Percentiles rank a stretch among this genome's conserved stretches.
phyloP scores from a whole-genome alignment of 1,284 basidiomycete genomes.

The Cerioporus squamosus region DNA sequence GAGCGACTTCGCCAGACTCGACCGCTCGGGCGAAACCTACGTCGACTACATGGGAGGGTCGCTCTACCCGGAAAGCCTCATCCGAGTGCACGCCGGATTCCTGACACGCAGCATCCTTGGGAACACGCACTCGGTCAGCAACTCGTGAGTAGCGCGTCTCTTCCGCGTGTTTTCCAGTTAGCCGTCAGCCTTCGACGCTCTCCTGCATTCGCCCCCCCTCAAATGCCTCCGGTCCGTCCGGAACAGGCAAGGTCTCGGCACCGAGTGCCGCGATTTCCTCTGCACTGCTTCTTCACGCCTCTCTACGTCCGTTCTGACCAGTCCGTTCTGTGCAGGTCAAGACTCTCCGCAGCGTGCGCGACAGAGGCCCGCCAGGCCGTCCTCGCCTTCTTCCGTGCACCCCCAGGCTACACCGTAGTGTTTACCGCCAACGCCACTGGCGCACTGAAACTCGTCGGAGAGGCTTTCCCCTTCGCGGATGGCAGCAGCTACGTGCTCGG shows the following conservation, averaged over 20 bases:
- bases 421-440: slow-evolving; percentile 83
- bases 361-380: slow-evolving; percentile 71
- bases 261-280: slow-evolving; percentile 18
- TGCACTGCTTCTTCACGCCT: slow-evolving; percentile 3
- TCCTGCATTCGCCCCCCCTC: background rate
- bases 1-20: slow-evolving; percentile 70
- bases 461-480: slow-evolving; percentile 72
- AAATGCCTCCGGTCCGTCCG: slow-evolving; percentile 8
- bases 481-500: slow-evolving; percentile 66
- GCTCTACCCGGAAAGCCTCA: slow-evolving; percentile 75
- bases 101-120: slow-evolving; percentile 69
- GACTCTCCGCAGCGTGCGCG: slow-evolving; percentile 65
- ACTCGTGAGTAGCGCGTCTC: slow-evolving; percentile 51
- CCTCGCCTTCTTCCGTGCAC: slow-evolving; percentile 73
- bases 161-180: slow-evolving; percentile 1
- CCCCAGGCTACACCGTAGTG: slow-evolving; percentile 76
- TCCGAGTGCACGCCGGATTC: slow-evolving; percentile 70
- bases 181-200: background rate
- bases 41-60: slow-evolving; percentile 85
- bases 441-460: slow-evolving; percentile 80
- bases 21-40: slow-evolving; percentile 68
- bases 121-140: slow-evolving; percentile 82
- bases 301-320: slow-evolving; percentile 10
- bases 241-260: slow-evolving; percentile 9
- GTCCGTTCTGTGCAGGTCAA: slow-evolving; percentile 53